A percentile compares a stretch with the other conserved stretches of the same genome.
phyloP scores from a whole-genome alignment of 1,139 yeast genomes.

The Taphrina confusa region DNA sequence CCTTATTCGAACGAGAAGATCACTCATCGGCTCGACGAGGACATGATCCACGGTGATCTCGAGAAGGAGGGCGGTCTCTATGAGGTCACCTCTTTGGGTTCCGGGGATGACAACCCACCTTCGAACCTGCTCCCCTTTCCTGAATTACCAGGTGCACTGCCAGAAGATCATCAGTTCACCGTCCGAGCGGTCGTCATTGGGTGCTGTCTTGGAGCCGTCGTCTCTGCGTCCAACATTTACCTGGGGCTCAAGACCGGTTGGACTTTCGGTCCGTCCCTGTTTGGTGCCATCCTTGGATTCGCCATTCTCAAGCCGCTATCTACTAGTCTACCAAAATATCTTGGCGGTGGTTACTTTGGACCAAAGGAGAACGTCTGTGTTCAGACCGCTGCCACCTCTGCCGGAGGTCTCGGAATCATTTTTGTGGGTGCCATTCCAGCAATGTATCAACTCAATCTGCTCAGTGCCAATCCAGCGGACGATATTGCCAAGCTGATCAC shows the following conservation, averaged over 20 bases:
- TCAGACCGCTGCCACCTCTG: constrained; percentile 36
- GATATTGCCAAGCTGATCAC: constrained; percentile 34
- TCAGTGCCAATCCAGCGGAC: constrained; percentile 25
- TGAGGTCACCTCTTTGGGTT: constrained; percentile 13
- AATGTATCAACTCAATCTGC: constrained; percentile 33
- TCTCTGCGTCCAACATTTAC: constrained; percentile 36
- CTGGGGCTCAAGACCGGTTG: constrained; percentile 37
- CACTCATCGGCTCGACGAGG: constrained; percentile 7
- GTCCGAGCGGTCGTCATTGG: constrained; percentile 34
- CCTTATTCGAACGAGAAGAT: constrained; percentile 22
- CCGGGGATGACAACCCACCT: constrained; percentile 15
- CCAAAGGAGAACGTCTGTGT: constrained; percentile 34
- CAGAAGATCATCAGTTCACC: constrained; percentile 31
- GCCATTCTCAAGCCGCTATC: constrained; percentile 33
- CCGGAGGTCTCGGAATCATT: constrained; percentile 35
- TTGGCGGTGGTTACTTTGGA: constrained; percentile 36
- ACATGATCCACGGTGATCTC: neutral
- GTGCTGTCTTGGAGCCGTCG: constrained; percentile 33
- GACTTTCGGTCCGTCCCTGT: constrained; percentile 35
- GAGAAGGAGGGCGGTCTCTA: constrained; percentile 26
- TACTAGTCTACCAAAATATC: constrained; percentile 5
- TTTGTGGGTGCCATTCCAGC: constrained; percentile 36
- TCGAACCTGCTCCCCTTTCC: constrained; percentile 34
- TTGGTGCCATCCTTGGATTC: constrained; percentile 37
- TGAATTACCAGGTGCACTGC: constrained; percentile 26